Evolutionary conservation across 345 rosid species (phyloP).

Genomic region (Citrus medica): DNA sequence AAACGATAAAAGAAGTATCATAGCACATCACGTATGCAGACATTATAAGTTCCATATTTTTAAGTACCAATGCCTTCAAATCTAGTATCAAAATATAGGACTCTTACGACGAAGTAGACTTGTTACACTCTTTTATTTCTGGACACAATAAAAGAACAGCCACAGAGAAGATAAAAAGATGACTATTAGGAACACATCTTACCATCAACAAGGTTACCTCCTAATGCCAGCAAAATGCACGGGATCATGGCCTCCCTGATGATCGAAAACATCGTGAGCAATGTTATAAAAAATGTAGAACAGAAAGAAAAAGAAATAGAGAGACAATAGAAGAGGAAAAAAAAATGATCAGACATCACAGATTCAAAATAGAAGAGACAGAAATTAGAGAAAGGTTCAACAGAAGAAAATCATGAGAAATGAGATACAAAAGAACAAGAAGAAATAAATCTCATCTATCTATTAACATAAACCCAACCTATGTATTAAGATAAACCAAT

Average conservation of each 20-base stretch:
- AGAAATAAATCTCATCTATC: not conserved
- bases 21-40: not conserved
- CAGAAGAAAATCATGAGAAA: not conserved
- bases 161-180: not conserved
- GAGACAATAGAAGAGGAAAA: not conserved
- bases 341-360: not conserved
- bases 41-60: not conserved
- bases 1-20: not conserved
- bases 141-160: not conserved
- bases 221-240: conserved; percentile 86
- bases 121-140: not conserved
- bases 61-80: not conserved
- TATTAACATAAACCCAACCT: not conserved
- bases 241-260: conserved; percentile 98
- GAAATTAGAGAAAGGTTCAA: not conserved
- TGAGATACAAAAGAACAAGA: not conserved
- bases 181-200: conserved; percentile 5
- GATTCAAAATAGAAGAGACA: not conserved
- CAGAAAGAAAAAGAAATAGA: not conserved
- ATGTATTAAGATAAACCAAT: not conserved
- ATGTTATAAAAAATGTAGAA: not conserved
- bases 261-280: conserved; percentile 1
- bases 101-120: not conserved
- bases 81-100: not conserved
- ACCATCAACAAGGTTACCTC: conserved; percentile 98